Evolutionary conservation across 805 yeast genomes (phyloP), one percentile per base, ranked within the genome.

Genomic region (Schwanniomyces vanrijiae): DNA sequence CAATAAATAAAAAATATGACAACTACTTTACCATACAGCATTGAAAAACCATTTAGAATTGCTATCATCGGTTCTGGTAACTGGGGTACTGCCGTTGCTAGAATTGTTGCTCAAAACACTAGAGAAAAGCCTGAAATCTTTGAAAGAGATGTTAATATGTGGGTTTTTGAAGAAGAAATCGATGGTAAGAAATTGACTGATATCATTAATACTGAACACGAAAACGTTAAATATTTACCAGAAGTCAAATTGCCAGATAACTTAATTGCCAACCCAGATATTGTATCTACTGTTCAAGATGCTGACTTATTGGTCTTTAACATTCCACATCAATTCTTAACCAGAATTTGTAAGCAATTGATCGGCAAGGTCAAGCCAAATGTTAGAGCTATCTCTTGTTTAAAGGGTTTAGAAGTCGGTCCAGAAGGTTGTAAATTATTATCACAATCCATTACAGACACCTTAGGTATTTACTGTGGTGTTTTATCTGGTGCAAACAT

Each of bases 61-160:
- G 68, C 73, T 55, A 71, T 73, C 45, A 66, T 73, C 44, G 78
- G 78, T 14, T 70, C 75, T 16, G 78, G 78, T 33, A 73, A 72
- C 58, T 73, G 78, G 78, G 78, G 78, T 22, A 73, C 78, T 37
- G 72, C 77, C 39, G 71, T 73, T 24, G 77, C 78, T 49, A 73
- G 73, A 59, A 63, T 73, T 25, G 55, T 73, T 39, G 75, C 78
- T 11, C 77, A 73, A 55, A 73, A 73, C 61, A 60, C 76, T 31
- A 58, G 58, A 28, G 66, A 62, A 26, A 68, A 69, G 56, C 72
- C 77, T 2, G 64, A 66, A 40, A 52, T 71, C 38, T 73, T 73
- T 57, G 55, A 55, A 20, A 66, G 60, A 44, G 56, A 68, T 38
- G 76, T 73, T 34, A 62, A 71, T 47, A 73, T 73, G 77, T 73